These are phyloP conservation scores for Colletotrichum sp. DNA, from an alignment of 2,329 filamentous ascomycete genomes.

Conservation along the genomic window DNA sequence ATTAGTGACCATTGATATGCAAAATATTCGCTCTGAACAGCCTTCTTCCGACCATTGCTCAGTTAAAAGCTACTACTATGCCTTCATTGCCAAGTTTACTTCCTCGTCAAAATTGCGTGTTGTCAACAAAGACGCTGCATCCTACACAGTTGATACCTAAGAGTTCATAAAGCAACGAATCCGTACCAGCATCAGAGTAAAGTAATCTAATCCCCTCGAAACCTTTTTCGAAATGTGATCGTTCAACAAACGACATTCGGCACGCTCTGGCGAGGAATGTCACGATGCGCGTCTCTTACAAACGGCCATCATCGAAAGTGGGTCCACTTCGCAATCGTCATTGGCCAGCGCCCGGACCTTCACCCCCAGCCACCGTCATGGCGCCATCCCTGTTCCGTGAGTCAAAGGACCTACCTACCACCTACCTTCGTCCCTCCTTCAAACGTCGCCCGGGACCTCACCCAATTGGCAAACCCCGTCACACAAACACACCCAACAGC, in stretches of 20 bases:
- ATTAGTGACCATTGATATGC: no score
- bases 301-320: not conserved
- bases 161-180: not conserved
- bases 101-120: no score
- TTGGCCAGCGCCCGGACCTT: not conserved
- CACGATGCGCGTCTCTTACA: not conserved
- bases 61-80: not conserved
- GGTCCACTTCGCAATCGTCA: fast-evolving
- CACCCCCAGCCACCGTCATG: not conserved
- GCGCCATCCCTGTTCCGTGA: constrained; percentile 14
- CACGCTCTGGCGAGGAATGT: not conserved
- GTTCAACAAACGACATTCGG: not conserved
- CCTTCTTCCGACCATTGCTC: no score
- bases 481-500: not conserved
- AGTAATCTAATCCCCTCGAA: fast-evolving
- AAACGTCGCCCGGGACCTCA: not conserved
- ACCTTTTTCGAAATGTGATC: not conserved
- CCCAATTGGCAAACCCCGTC: not conserved
- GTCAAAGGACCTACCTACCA: not conserved
- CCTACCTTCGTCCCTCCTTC: not conserved
- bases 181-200: fast-evolving
- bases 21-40: no score
- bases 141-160: no score
- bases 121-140: not conserved
- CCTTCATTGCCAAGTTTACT: no score